These are phyloP conservation scores for Monosporozyma yasuniensis DNA, from an alignment of 805 yeast species.

Conservation along the genomic window DNA sequence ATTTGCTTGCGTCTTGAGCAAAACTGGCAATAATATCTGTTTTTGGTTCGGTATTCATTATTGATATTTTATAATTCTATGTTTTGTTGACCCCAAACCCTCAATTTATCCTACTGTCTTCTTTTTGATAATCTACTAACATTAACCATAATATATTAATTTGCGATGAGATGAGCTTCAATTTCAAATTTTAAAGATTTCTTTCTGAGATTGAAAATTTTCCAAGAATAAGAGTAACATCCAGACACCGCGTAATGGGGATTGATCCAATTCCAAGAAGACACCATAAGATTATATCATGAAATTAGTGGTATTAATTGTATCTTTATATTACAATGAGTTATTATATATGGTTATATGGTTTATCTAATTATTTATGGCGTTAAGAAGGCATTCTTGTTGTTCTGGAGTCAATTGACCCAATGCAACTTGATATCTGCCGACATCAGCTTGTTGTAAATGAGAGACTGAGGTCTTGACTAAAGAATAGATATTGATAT, in stretches of 20 bases:
- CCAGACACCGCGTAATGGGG: neutral
- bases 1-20: constrained; percentile 25
- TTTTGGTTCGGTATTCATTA: constrained; percentile 10
- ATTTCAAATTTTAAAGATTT: constrained; percentile 1
- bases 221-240: neutral
- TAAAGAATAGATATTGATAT: constrained; percentile 58
- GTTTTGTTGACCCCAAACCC: neutral
- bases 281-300: neutral
- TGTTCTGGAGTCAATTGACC: constrained; percentile 33
- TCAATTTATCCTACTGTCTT: neutral
- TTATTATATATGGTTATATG: neutral
- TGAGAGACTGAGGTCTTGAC: constrained; percentile 47
- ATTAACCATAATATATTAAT: neutral
- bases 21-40: constrained; percentile 19
- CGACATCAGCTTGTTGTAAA: constrained; percentile 41
- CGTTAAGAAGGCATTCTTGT: constrained; percentile 20
- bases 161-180: constrained; percentile 17
- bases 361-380: neutral
- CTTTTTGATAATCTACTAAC: neutral
- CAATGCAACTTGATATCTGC: constrained; percentile 42
- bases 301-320: neutral
- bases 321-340: neutral
- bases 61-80: neutral
- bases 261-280: neutral
- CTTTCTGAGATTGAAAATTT: constrained; percentile 1